Base-by-base conservation (phyloP, 1,284 basidiomycete species). In the Melampsora occidentalis region DNA sequence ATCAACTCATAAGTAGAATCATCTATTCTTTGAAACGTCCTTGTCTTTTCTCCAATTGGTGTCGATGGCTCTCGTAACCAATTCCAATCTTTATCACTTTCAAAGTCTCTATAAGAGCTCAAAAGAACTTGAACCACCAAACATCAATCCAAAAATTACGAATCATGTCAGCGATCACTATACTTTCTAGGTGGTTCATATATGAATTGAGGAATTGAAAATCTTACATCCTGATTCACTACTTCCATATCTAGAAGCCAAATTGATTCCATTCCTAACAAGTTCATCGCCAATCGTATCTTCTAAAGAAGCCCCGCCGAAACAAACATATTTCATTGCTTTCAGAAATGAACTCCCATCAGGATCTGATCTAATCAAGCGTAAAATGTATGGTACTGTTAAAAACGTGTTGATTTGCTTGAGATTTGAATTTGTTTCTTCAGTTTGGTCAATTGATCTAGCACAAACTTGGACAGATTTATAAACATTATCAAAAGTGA, bases 1-100 rank as follows among this genome's bases (percentile, higher is more conserved):
- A 87, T 84, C 4, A 88, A 83, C 80, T 90, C 89, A 78, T 84
- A 87, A 0, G 85, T 85, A 53, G 83, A 83, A 14, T 84, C 83
- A 70, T 86, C 86, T 75, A 88, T 85, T 51, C 83, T 82, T 69
- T 87, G 79, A 81, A 85, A 88, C 61, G 85, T 80, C 9, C 81
- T 79, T 59, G 53, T 59, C 22, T 59, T 10, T 4, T 59, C 53
- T 22, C 53, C 53, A 46, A 84, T 81, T 4, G 79, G 69, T 28
- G 81, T 78, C 69, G 78, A 81, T 80, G 80, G 81, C 31, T 83
- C 82, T 62, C 86, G 83, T 7, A 89, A 82, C 84, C 86, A 89
- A 79, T 87, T 88, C 89, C 89, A 90, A 25, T 82, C 85, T 78
- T 87, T 87, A 83, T 90, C 89, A 5, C 77, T 82, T 0, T 80